Percentiles rank a stretch among this genome's conserved stretches.
Conservation (phyloP, 495 filamentous ascomycete genomes). For the Hyaloscypha finlandica region DNA sequence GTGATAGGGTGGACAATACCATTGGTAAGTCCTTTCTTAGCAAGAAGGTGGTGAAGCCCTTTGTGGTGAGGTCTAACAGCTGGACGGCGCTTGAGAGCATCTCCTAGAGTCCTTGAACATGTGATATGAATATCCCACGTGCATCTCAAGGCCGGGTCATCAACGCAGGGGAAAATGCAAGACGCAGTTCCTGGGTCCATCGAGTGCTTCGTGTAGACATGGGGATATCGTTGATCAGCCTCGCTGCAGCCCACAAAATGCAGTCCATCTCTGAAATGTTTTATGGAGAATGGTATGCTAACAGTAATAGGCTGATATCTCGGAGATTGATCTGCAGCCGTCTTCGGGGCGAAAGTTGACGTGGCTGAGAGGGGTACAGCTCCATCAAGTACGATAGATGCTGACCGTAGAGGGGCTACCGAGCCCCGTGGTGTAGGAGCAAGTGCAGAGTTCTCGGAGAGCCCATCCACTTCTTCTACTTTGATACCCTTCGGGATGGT, state of each 20-base stretch:
- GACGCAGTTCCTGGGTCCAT: constrained; percentile 75
- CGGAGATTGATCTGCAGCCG: constrained; percentile 29
- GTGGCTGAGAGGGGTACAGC: constrained; percentile 14
- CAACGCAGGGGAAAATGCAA: constrained; percentile 88
- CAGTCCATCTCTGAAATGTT: constrained; percentile 77
- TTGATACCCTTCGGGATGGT: constrained; percentile 64
- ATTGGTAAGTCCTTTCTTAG: constrained; percentile 25
- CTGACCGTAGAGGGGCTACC: constrained; percentile 8
- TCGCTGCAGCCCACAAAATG: constrained; percentile 86
- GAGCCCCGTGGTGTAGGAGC: constrained; percentile 36
- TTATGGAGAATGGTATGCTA: constrained; percentile 74
- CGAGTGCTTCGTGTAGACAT: constrained; percentile 85
- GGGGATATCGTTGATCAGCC: constrained; percentile 79
- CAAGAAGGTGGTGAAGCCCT: constrained; percentile 18
- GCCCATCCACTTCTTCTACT: constrained; percentile 64
- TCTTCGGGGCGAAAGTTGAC: constrained; percentile 20
- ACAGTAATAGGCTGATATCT: constrained; percentile 34
- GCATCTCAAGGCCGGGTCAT: constrained; percentile 75
- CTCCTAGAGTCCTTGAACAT: constrained; percentile 80
- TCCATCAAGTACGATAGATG: constrained; percentile 27
- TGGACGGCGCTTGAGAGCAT: constrained; percentile 59
- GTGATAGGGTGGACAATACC: constrained; percentile 26
- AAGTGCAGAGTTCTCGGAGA: constrained; percentile 53
- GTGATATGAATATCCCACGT: constrained; percentile 88
- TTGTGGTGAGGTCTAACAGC: constrained; percentile 4